Conservation (phyloP, 768 basidiomycete genomes). For the Boletus reticulatus region DNA sequence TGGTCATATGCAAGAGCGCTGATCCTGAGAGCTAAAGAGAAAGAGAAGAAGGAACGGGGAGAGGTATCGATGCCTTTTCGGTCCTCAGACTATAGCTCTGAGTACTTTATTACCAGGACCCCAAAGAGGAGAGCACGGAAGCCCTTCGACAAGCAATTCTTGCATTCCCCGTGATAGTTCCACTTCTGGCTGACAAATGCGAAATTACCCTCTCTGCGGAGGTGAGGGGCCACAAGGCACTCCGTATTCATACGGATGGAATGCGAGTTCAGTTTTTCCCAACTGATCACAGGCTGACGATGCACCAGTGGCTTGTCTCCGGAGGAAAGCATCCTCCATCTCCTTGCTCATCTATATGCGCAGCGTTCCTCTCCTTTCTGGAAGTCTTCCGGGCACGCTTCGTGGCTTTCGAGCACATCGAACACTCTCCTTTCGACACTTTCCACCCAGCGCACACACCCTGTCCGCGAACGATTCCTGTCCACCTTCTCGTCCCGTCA, state of each 20-base stretch:
- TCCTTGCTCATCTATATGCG: slow-evolving; percentile 87
- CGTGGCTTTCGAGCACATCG: slow-evolving; percentile 72
- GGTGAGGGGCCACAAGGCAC: slow-evolving; percentile 58
- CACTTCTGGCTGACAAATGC: slow-evolving; percentile 82
- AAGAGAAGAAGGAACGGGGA: slow-evolving; percentile 41
- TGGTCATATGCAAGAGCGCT: slow-evolving; percentile 74
- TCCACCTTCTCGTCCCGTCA: slow-evolving; percentile 39
- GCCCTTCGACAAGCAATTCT: slow-evolving; percentile 73
- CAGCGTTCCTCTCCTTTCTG: slow-evolving; percentile 74
- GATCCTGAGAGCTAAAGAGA: slow-evolving; percentile 54
- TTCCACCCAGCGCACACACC: slow-evolving; percentile 33
- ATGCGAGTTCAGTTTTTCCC: slow-evolving; percentile 41
- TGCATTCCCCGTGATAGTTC: slow-evolving; percentile 78
- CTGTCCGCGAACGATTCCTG: slow-evolving; percentile 29
- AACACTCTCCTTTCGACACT: slow-evolving; percentile 32
- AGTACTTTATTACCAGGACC: slow-evolving; percentile 38
- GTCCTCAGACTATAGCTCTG: background rate
- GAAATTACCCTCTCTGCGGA: slow-evolving; percentile 62
- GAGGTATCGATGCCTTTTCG: slow-evolving; percentile 22
- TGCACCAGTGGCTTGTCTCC: slow-evolving; percentile 35
- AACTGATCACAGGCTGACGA: slow-evolving; percentile 5
- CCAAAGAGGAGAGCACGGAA: slow-evolving; percentile 52
- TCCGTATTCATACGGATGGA: slow-evolving; percentile 68
- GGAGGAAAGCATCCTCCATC: slow-evolving; percentile 55
- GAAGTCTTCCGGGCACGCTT: slow-evolving; percentile 64